These are phyloP conservation scores for Brassica rapa DNA, from an alignment of 345 rosid genomes.

Conservation along the genomic window DNA sequence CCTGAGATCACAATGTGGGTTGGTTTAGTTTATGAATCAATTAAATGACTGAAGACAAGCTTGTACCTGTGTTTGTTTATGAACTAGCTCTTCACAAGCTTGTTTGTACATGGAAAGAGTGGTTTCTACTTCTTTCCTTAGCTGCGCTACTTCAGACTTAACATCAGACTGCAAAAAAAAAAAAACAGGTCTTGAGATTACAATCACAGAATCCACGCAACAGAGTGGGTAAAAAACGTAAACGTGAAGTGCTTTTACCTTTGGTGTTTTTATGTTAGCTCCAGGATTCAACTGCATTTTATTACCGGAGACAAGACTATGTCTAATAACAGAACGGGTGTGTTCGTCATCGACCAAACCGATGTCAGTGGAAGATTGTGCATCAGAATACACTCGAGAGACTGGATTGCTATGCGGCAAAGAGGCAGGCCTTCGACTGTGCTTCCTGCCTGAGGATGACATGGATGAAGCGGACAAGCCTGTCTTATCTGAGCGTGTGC, in stretches of 20 bases:
- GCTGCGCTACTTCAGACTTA: slow-evolving; percentile 61
- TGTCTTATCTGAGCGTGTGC: slow-evolving; percentile 31
- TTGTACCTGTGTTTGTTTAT: slow-evolving; percentile 68
- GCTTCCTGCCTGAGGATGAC: slow-evolving; percentile 31
- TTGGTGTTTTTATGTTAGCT: slow-evolving; percentile 18
- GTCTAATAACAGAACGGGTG: slow-evolving; percentile 32
- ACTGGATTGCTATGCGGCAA: slow-evolving; percentile 23
- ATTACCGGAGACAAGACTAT: slow-evolving; percentile 20
- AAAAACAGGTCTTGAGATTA: background rate
- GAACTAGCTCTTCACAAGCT: slow-evolving; percentile 75
- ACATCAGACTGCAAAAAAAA: slow-evolving; percentile 51
- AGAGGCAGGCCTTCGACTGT: slow-evolving; percentile 25
- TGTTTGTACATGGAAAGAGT: slow-evolving; percentile 65
- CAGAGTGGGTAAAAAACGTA: background rate
- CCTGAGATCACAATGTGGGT: slow-evolving; percentile 47
- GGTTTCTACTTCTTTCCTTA: slow-evolving; percentile 61
- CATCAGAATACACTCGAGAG: slow-evolving; percentile 35
- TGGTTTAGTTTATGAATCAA: slow-evolving; percentile 23
- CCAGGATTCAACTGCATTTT: slow-evolving; percentile 24
- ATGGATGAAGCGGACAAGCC: slow-evolving; percentile 31
- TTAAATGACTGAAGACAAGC: background rate
- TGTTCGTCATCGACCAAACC: slow-evolving; percentile 32
- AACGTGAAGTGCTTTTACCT: slow-evolving; percentile 14
- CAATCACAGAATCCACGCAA: background rate
- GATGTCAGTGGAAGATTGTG: slow-evolving; percentile 30